Percentiles rank a stretch among this genome's conserved stretches.
Evolutionary conservation across 1,284 basidiomycete genomes (phyloP).

Genomic region (Ganoderma lingzhi): DNA sequence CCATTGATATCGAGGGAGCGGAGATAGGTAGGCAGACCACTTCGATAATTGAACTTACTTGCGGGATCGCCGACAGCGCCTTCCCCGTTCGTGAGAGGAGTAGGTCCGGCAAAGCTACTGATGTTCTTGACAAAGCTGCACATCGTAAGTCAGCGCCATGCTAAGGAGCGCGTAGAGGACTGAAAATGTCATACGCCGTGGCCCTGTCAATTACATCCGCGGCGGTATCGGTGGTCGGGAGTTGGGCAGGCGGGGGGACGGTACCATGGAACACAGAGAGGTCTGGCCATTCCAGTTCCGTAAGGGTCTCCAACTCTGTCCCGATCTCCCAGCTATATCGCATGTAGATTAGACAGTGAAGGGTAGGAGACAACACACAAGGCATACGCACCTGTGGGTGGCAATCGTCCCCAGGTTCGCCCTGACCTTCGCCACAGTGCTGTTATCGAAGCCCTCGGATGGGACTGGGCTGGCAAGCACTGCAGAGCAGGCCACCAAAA

Average conservation of each 20-base stretch:
- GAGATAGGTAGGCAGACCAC: neutral
- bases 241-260: slow-evolving; percentile 43
- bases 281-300: slow-evolving; percentile 64
- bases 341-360: neutral
- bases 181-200: slow-evolving; percentile 41
- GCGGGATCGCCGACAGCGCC: slow-evolving; percentile 78
- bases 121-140: slow-evolving; percentile 45
- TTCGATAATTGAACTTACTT: slow-evolving; percentile 45
- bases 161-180: neutral
- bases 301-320: slow-evolving; percentile 67
- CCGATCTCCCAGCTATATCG: slow-evolving; percentile 74
- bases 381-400: slow-evolving; percentile 40
- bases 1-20: neutral
- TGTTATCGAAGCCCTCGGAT: slow-evolving; percentile 29
- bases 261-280: slow-evolving; percentile 64
- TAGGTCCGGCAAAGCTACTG: slow-evolving; percentile 38
- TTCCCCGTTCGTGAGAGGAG: slow-evolving; percentile 50
- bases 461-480: slow-evolving; percentile 17
- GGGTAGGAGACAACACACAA: neutral
- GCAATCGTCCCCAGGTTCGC: slow-evolving; percentile 39
- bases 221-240: slow-evolving; percentile 42
- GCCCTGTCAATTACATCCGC: slow-evolving; percentile 51
- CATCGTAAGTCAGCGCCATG: neutral
- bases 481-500: slow-evolving; percentile 15
- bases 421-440: slow-evolving; percentile 33